These are phyloP conservation scores for Trichoderma asperellum DNA, from an alignment of 2,329 filamentous ascomycete species.

Conservation along the genomic window DNA sequence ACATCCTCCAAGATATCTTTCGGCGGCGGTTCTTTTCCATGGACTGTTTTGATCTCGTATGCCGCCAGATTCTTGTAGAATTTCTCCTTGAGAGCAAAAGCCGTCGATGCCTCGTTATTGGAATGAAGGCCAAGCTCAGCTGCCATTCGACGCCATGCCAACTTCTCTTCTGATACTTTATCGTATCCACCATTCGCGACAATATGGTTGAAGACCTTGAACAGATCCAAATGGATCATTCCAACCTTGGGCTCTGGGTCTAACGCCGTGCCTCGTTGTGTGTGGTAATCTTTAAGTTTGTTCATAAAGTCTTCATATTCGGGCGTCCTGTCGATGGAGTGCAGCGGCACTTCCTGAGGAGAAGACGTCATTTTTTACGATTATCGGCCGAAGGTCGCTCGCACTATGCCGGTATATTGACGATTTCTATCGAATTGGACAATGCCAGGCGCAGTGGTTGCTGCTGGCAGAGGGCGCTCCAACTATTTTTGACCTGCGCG, in stretches of 20 bases:
- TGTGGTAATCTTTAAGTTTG: slow-evolving; percentile 73
- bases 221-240: slow-evolving; percentile 73
- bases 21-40: slow-evolving; percentile 80
- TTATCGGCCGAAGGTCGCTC: neutral
- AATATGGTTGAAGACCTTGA: slow-evolving; percentile 78
- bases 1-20: slow-evolving; percentile 87
- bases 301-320: slow-evolving; percentile 82
- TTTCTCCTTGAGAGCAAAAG: slow-evolving; percentile 82
- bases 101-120: slow-evolving; percentile 77
- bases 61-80: slow-evolving; percentile 90
- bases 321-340: slow-evolving; percentile 61
- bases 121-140: slow-evolving; percentile 75
- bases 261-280: slow-evolving; percentile 76
- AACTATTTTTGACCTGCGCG: slow-evolving; percentile 9
- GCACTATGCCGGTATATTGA: neutral
- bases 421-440: neutral
- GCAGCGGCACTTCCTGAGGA: slow-evolving; percentile 45
- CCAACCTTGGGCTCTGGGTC: slow-evolving; percentile 83
- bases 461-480: neutral
- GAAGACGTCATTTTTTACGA: slow-evolving; percentile 28
- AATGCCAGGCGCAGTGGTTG: neutral
- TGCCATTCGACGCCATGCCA: slow-evolving; percentile 82
- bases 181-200: slow-evolving; percentile 83
- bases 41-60: slow-evolving; percentile 79
- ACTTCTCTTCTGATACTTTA: slow-evolving; percentile 78